These are phyloP conservation scores for Alternaria angustiovoidea DNA, from an alignment of 2,329 filamentous ascomycete genomes.

Conservation along the genomic window DNA sequence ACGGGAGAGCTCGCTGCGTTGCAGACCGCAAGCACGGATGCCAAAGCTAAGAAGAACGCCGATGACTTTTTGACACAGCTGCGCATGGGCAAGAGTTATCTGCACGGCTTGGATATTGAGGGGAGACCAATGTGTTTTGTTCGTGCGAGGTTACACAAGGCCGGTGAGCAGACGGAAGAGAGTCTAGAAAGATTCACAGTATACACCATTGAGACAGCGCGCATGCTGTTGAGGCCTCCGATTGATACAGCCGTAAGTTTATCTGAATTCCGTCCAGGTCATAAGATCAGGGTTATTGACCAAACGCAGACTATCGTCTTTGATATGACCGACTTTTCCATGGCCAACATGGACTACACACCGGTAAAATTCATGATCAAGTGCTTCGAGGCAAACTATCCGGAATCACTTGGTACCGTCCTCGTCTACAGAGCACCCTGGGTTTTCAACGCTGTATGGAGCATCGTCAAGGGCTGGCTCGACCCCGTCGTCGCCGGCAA, in stretches of 20 bases:
- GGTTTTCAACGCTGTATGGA: conserved; percentile 98
- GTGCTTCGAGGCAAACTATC: conserved; percentile 98
- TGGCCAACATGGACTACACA: conserved; percentile 98
- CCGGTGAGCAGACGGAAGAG: conserved; percentile 82
- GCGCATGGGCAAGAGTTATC: conserved; percentile 89
- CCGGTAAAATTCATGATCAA: conserved; percentile 99
- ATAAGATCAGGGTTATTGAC: conserved; percentile 1
- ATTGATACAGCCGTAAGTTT: conserved; percentile 87
- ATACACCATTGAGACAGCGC: conserved; percentile 92
- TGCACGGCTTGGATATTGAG: conserved; percentile 85
- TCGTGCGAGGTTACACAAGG: conserved; percentile 80
- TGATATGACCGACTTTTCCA: conserved; percentile 91
- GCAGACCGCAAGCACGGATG: conserved; percentile 68
- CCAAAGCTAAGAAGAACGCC: conserved; percentile 70
- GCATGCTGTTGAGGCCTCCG: conserved; percentile 79
- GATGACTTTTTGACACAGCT: conserved; percentile 84
- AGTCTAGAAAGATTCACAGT: conserved; percentile 90
- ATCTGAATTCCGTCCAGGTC: neutral
- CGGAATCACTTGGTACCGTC: conserved; percentile 87
- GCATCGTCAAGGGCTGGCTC: conserved; percentile 92
- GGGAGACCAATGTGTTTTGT: conserved; percentile 89
- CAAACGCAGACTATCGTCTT: conserved; percentile 82
- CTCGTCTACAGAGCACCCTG: conserved; percentile 96
- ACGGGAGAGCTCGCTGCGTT: conserved; percentile 60
- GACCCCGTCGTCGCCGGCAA: conserved; percentile 96